Conservation (phyloP, 129 eudicot species). For the Cynara cardunculus region DNA sequence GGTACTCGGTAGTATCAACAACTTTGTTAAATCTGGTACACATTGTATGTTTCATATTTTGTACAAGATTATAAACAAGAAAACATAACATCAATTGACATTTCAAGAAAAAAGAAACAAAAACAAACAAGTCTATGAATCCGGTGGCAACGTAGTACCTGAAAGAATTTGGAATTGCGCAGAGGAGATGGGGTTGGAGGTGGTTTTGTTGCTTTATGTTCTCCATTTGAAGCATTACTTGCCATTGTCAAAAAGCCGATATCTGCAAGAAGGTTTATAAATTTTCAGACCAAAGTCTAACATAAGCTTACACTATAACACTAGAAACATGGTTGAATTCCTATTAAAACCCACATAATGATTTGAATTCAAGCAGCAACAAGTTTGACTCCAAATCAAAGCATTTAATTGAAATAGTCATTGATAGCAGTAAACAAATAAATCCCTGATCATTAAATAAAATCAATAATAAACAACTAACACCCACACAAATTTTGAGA, state of each 20-base stretch:
- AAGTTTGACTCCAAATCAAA: slow-evolving; percentile 9
- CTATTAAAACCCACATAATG: neutral
- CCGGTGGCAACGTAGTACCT: slow-evolving; percentile 34
- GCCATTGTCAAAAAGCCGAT: slow-evolving; percentile 43
- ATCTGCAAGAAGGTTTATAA: slow-evolving; percentile 15
- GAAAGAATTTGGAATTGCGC: slow-evolving; percentile 71
- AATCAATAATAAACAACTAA: neutral
- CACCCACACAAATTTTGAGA: neutral
- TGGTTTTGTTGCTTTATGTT: slow-evolving; percentile 54
- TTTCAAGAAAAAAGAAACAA: neutral
- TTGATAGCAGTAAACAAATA: slow-evolving; percentile 5
- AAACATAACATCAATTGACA: neutral
- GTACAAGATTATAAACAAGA: neutral
- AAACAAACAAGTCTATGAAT: neutral
- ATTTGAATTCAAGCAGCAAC: slow-evolving; percentile 2
- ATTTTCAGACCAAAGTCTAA: neutral
- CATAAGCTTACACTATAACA: neutral
- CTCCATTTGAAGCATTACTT: slow-evolving; percentile 48
- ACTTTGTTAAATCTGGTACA: slow-evolving; percentile 4
- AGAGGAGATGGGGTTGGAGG: slow-evolving; percentile 93
- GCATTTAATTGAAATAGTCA: neutral
- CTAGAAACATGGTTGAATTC: neutral
- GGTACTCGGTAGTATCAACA: neutral
- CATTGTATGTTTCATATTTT: neutral
- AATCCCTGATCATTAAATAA: slow-evolving; percentile 9